A percentile compares a stretch with the other conserved stretches of the same genome.
phyloP scores from a whole-genome alignment of 495 filamentous ascomycete species.

The Pyrenula massariospora region DNA sequence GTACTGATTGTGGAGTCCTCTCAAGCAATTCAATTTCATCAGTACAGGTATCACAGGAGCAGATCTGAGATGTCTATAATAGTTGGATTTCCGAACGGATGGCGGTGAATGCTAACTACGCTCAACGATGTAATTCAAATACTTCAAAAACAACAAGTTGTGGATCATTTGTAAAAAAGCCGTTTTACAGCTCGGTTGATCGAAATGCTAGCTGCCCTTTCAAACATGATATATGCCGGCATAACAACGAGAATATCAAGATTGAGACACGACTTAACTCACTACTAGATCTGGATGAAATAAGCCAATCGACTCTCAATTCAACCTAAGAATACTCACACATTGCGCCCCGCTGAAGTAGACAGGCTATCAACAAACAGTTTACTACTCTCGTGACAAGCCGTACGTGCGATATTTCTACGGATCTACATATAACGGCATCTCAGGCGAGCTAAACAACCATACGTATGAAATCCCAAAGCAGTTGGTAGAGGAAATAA shows the following conservation, averaged over 20 bases:
- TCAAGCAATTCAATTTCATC: background rate
- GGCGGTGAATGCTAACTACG: background rate
- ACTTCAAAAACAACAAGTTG: background rate
- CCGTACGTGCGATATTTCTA: background rate
- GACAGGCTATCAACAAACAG: background rate
- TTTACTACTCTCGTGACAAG: background rate
- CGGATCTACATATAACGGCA: too few relatives aligned
- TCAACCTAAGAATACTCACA: background rate
- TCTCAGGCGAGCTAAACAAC: too few relatives aligned
- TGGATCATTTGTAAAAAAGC: background rate
- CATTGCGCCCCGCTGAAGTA: background rate
- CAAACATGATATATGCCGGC: background rate
- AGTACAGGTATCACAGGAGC: background rate
- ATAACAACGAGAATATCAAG: background rate
- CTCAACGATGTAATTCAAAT: background rate
- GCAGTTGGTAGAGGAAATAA: too few relatives aligned
- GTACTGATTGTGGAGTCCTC: background rate
- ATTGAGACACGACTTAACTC: background rate
- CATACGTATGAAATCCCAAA: too few relatives aligned
- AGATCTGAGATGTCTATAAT: background rate
- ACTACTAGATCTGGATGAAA: background rate
- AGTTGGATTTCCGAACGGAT: background rate
- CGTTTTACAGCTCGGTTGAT: background rate
- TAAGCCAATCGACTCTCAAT: background rate
- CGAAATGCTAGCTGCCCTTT: background rate